Evolutionary conservation across 208 protist genomes (phyloP).

Genomic region (Leishmania gerbilli): DNA sequence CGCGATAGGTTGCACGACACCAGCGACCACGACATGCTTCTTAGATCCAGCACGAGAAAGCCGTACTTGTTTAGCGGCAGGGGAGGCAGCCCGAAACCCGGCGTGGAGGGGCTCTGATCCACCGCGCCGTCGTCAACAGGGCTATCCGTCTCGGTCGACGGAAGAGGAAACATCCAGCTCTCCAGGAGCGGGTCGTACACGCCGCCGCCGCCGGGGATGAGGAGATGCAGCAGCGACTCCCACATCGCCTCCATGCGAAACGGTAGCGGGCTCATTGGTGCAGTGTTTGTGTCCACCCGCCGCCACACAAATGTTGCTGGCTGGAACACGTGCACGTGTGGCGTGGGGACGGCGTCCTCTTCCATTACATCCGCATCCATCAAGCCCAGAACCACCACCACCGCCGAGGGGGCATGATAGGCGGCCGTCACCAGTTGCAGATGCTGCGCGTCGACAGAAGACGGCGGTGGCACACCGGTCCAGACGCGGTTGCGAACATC

Average conservation of each 20-base stretch:
- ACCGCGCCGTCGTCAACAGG: background rate
- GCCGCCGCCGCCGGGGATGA: conserved; percentile 61
- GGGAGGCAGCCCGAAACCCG: conserved; percentile 1
- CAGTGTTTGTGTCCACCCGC: conserved; percentile 55
- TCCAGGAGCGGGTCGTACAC: conserved; percentile 65
- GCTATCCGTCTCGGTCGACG: background rate
- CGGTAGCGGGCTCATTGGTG: conserved; percentile 76
- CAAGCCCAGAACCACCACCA: conserved; percentile 74
- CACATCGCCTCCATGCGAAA: conserved; percentile 79
- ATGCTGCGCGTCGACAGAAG: conserved; percentile 66
- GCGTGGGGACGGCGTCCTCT: conserved; percentile 17
- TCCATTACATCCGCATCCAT: conserved; percentile 24
- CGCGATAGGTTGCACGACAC: conserved; percentile 59
- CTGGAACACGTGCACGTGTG: conserved; percentile 75
- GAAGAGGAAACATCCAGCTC: conserved; percentile 79
- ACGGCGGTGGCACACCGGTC: conserved; percentile 76
- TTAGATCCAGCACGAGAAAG: conserved; percentile 71
- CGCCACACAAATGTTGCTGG: conserved; percentile 70
- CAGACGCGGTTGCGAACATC: conserved; percentile 82
- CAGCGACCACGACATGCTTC: conserved; percentile 79
- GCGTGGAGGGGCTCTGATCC: background rate
- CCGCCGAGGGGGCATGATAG: conserved; percentile 40
- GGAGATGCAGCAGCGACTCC: conserved; percentile 56
- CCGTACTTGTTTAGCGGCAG: conserved; percentile 41
- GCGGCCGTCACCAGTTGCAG: conserved; percentile 67